Percentiles rank a stretch among this genome's conserved stretches.
Conservation (phyloP, 176 grass and related monocot genomes). For the Thinopyrum elongatum region DNA sequence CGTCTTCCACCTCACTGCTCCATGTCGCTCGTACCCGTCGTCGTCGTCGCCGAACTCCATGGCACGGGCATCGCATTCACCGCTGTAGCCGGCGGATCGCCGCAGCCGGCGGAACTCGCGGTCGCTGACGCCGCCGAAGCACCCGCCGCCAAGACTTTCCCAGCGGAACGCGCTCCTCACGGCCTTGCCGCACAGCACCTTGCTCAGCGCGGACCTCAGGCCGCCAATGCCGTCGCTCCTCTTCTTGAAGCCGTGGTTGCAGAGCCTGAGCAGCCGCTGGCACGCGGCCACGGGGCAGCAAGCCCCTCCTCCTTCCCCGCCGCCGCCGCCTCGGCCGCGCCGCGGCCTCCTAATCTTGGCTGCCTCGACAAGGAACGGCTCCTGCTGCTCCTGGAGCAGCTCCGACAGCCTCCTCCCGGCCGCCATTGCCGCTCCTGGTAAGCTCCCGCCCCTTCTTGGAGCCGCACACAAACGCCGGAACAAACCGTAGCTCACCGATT, state of each 20-base stretch:
- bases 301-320: not conserved
- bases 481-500: not conserved
- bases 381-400: conserved; percentile 93
- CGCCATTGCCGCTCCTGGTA: conserved; percentile 16
- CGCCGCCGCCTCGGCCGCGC: not conserved
- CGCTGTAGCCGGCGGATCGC: conserved; percentile 33
- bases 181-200: conserved; percentile 36
- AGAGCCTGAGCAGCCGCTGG: conserved; percentile 52
- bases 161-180: conserved; percentile 33
- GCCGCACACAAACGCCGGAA: not conserved
- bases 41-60: conserved; percentile 21
- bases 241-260: conserved; percentile 55
- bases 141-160: conserved; percentile 24
- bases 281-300: conserved; percentile 47
- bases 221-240: not conserved
- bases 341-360: not conserved
- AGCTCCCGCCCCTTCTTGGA: not conserved
- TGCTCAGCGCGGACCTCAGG: conserved; percentile 28
- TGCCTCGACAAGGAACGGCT: conserved; percentile 85
- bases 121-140: conserved; percentile 11
- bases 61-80: conserved; percentile 33
- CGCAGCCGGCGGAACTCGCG: conserved; percentile 56
- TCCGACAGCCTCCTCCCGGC: conserved; percentile 80
- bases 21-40: not conserved
- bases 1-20: conserved; percentile 30